These are phyloP conservation scores for Flaveria floridana DNA, from an alignment of 140 eudicot species.

Conservation along the genomic window DNA sequence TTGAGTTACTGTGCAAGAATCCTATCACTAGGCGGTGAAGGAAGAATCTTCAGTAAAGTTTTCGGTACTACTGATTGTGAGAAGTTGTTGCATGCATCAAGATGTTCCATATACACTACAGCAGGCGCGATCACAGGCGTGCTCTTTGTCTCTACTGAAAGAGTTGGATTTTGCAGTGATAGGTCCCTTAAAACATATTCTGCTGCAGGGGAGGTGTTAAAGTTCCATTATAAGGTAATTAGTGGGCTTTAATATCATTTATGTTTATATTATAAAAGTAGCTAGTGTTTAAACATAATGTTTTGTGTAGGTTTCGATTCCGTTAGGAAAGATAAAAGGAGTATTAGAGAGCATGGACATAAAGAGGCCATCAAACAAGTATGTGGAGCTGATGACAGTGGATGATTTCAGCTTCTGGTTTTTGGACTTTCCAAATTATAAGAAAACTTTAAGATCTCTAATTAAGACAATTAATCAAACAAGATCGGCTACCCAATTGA, in stretches of 20 bases:
- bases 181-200: constrained; percentile 39
- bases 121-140: constrained; percentile 48
- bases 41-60: constrained; percentile 35
- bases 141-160: constrained; percentile 44
- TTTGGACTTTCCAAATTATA: constrained; percentile 37
- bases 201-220: constrained; percentile 38
- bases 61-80: constrained; percentile 29
- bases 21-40: constrained; percentile 37
- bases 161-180: constrained; percentile 52
- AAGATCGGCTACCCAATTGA: neutral
- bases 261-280: neutral
- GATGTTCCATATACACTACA: constrained; percentile 45
- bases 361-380: constrained; percentile 38
- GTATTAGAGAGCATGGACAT: constrained; percentile 36
- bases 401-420: constrained; percentile 52
- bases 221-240: constrained; percentile 45
- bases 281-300: neutral
- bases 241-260: neutral
- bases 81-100: constrained; percentile 43
- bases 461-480: constrained; percentile 30
- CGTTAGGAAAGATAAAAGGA: constrained; percentile 38
- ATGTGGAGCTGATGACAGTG: constrained; percentile 41
- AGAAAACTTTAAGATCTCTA: constrained; percentile 37
- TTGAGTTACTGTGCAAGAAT: constrained; percentile 43
- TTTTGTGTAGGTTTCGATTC: constrained; percentile 34